Evolutionary conservation across 129 eudicot genomes (phyloP), one percentile per base, ranked within the genome.

Genomic region (Dittrichia graveolens): DNA sequence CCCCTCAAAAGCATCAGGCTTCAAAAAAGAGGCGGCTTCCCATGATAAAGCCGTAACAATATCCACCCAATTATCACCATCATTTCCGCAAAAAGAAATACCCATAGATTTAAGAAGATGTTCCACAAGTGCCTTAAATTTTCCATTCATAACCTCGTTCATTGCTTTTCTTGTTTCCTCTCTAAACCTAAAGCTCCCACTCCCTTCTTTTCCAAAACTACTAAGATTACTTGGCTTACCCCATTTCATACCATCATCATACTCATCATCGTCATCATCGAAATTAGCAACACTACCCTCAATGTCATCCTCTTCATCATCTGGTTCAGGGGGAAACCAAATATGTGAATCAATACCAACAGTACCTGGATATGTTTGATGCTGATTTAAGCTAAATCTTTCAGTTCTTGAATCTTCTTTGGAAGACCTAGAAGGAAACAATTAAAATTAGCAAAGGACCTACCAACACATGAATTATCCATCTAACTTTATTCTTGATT

Each of bases 271-370:
- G 0, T 74, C 90, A 8, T 86, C 97, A n/a, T 85, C 91, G 66
- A 65, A 76, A 68, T 75, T 85, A 10, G 72, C 81, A 69, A 89
- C 81, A 81, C 94, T 83, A 60, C 79, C 89, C 58, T 83, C 85
- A 44, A 83, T 43, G 67, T 91, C 95, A 82, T 84, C 87, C 56
- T 79, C 86, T 18, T 59, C 15, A 75, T 83, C 86, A 43, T 91
- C 94, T 6, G 98, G 78, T 75, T 89, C 94, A 64, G 98, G 98
- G 12, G 98, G 98, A 58, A 83, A 48, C 98, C 98, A 92, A 68
- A 86, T 80, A 11, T 77, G 79, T 19, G 76, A 80, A 76, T 85
- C 91, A 57, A 67, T 43, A 70, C 57, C 46, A 31, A 85, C 88
- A 74, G 76, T 82, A 38, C n/a, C 73, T 13, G 35, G 61, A 75